Evolutionary conservation across 805 yeast genomes (phyloP).

Genomic region (Candida schatavii): DNA sequence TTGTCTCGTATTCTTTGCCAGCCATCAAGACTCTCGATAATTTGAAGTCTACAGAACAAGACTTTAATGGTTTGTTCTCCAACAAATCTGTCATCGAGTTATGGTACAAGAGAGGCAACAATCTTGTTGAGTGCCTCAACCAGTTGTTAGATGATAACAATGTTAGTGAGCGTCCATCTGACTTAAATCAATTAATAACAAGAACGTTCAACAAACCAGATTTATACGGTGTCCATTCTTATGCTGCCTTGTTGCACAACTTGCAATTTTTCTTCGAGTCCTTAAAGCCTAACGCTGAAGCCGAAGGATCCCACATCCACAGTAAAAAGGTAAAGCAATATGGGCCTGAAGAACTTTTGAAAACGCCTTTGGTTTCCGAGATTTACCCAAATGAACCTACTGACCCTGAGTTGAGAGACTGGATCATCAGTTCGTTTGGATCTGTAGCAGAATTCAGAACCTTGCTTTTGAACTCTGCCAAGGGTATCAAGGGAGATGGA

Average conservation of each 20-base stretch:
- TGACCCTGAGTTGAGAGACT: conserved; percentile 36
- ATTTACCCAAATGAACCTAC: conserved; percentile 32
- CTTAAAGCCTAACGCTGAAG: conserved; percentile 25
- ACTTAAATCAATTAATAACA: conserved; percentile 33
- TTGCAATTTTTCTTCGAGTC: conserved; percentile 48
- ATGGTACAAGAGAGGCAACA: conserved; percentile 39
- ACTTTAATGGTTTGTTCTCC: conserved; percentile 36
- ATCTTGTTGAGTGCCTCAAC: conserved; percentile 34
- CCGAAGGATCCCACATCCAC: conserved; percentile 10
- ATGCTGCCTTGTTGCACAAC: conserved; percentile 48
- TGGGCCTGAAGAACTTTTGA: conserved; percentile 32
- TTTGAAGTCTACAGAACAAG: conserved; percentile 22
- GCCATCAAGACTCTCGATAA: conserved; percentile 28
- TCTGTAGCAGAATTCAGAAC: conserved; percentile 73
- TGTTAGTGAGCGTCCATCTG: conserved; percentile 22
- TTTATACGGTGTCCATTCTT: conserved; percentile 41
- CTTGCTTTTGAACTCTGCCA: conserved; percentile 64
- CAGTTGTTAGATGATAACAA: conserved; percentile 26
- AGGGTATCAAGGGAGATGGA: conserved; percentile 82
- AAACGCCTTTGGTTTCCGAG: conserved; percentile 41
- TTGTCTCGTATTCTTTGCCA: conserved; percentile 34
- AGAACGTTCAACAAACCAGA: conserved; percentile 45
- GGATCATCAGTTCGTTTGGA: conserved; percentile 67
- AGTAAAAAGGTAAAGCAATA: conserved; percentile 13
- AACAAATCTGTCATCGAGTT: conserved; percentile 30